Base-by-base conservation (phyloP, 2,329 filamentous ascomycete genomes). In the Fusarium albosuccineum region DNA sequence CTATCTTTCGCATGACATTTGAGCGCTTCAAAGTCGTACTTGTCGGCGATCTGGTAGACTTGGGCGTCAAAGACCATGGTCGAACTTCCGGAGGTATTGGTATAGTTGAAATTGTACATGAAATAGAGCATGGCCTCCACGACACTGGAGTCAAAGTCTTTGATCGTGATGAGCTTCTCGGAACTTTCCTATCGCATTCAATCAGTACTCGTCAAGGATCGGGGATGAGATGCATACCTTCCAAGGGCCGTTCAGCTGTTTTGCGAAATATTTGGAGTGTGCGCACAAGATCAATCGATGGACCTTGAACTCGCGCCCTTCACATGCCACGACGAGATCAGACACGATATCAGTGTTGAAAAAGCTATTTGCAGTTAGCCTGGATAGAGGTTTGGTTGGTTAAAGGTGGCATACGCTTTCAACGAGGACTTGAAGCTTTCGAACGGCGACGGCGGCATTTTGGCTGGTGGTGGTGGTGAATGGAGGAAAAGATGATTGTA, bases 101-200 rank as follows among this genome's bases (percentile, higher is more conserved):
- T 26, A 22, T 65, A 64, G 22, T 63, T 22, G 4, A 63, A 64
- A 2, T 14, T 14, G 9, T 65, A 65, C 40, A 59, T 36, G 22
- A 63, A 65, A 4, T 17, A 16, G 8, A 65, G 4, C 62, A 65
- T 64, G 3, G 60, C 60, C 8, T 40, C 36, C 5, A 63, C 60
- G 3, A 60, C 40, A 1, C 6, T 34, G 0, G 26, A 2, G 1
- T 65, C 50, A 8, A 65, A 65, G 11, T 65, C 49, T 9, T 17
- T 4, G 4, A 65, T 64, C 1, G 13, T 16, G 5, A 65, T 16
- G 1, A 4, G n/a, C 13, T 29, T 41, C 10, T 62, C 59, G 1
- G 34, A 53, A 8, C 59, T 58, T 39, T 62, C 54, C 59, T 62
- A 33, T 22, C 3, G 16, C 9, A 39, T 6, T 27, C 3, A 0